phyloP scores from a whole-genome alignment of 108 stramenopile genomes.

The Heterococcus sp. region DNA sequence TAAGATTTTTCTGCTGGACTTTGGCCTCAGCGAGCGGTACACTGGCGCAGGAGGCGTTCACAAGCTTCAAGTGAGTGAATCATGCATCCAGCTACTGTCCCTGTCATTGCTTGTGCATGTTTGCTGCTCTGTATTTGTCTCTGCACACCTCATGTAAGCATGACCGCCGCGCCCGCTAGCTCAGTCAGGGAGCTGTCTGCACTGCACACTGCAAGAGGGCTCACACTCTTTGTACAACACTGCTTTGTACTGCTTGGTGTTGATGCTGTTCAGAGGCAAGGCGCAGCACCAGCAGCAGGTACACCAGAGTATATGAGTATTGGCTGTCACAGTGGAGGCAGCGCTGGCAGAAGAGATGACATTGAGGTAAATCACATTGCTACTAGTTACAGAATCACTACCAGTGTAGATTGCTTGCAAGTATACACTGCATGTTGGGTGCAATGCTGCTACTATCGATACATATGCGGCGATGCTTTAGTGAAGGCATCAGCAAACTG shows the following conservation, averaged over 20 bases:
- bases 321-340: constrained; percentile 36
- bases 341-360: constrained; percentile 5
- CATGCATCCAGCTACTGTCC: neutral
- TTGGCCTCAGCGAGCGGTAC: constrained; percentile 41
- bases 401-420: no score
- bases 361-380: neutral
- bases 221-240: no score
- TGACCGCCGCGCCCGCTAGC: neutral
- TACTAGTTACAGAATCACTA: no score
- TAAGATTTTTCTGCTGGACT: constrained; percentile 43
- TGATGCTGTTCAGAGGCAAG: no score
- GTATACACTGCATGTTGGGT: no score
- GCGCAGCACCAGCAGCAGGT: constrained; percentile 9
- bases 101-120: neutral
- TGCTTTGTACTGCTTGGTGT: no score
- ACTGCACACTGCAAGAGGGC: no score
- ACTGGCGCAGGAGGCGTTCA: neutral
- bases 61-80: neutral
- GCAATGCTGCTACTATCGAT: no score
- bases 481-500: no score
- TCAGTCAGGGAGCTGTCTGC: no score
- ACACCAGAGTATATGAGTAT: constrained; percentile 43
- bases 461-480: no score
- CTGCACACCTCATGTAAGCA: neutral
- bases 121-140: neutral